Evolutionary conservation across 1,139 yeast genomes (phyloP), one percentile per base, ranked within the genome.

Genomic region (Sugiyamaella pinicola): DNA sequence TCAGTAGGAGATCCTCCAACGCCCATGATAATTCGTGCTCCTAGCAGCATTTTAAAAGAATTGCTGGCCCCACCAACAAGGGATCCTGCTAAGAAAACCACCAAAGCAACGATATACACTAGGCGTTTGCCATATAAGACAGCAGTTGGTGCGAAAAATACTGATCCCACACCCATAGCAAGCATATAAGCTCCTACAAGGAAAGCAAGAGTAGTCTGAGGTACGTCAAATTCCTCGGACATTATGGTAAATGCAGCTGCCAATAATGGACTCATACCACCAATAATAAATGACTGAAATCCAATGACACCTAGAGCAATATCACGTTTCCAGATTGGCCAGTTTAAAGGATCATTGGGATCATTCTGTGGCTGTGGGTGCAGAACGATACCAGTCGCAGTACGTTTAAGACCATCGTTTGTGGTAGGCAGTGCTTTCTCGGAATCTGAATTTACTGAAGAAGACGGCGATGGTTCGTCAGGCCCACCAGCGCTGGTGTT

Each of bases 281-380:
- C 87, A 9, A 83, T 82, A 6, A 82, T 67, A 59, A 82, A 80
- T 19, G 82, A 78, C 57, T 80, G 84, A 59, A 80, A 77, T 2
- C 86, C 85, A 45, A 82, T 76, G 33, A 77, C 77, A 19, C 74
- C 61, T 48, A 82, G 69, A 21, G 84, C 80, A 51, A 80, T 58
- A 58, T 82, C 86, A 39, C 85, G 70, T 44, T 79, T 72, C 82
- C 83, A 80, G 5, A 76, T 63, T 1, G 85, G 84, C 89, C 88
- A 84, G 64, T 85, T 85, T 47, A 85, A 71, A 0, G 93, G 93
- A 63, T 85, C 93, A 64, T 86, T 85, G 13, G 87, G 84, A 42
- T 85, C 78, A 60, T 84, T 85, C 24, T 85, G 84, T 4, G 93
- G 93, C 66, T 86, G 91, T 0, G 93, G 93, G 53, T 80, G 75